Percentiles rank a stretch among this genome's conserved stretches.
These are phyloP conservation scores for Tolypocladium pustulatum DNA, from an alignment of 2,329 filamentous ascomycete genomes.

Conservation along the genomic window DNA sequence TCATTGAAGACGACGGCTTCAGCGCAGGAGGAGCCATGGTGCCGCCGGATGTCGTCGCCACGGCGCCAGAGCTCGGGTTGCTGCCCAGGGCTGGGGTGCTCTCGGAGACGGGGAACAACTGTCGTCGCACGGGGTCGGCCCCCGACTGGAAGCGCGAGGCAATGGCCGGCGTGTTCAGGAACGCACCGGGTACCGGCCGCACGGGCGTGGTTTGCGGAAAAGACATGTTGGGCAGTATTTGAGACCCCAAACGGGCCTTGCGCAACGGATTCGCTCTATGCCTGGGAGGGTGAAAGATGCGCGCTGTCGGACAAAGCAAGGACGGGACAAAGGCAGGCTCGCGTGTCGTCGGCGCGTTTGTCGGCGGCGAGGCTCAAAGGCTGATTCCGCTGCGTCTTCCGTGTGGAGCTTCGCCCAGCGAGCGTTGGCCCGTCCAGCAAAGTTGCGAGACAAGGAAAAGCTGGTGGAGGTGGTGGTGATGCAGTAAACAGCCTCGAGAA, in stretches of 20 bases:
- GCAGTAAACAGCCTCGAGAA: neutral
- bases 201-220: slow-evolving; percentile 53
- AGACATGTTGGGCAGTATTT: slow-evolving; percentile 33
- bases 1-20: slow-evolving; percentile 7
- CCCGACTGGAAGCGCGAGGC: slow-evolving; percentile 34
- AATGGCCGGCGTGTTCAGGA: slow-evolving; percentile 62
- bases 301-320: slow-evolving; percentile 19
- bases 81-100: slow-evolving; percentile 11
- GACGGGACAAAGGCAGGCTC: neutral
- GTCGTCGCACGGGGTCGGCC: slow-evolving; percentile 38
- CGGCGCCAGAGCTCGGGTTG: slow-evolving; percentile 1
- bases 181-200: slow-evolving; percentile 65
- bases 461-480: neutral
- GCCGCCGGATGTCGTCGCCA: slow-evolving; percentile 7
- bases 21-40: neutral
- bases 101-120: slow-evolving; percentile 33
- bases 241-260: neutral
- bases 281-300: slow-evolving; percentile 6
- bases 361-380: neutral
- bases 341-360: slow-evolving; percentile 8
- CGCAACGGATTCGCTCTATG: neutral
- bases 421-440: neutral
- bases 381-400: neutral
- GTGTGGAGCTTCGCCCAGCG: slow-evolving; percentile 4
- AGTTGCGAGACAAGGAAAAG: neutral